Conservation (phyloP, 2,329 filamentous ascomycete species). For the Trichoderma atroviride region DNA sequence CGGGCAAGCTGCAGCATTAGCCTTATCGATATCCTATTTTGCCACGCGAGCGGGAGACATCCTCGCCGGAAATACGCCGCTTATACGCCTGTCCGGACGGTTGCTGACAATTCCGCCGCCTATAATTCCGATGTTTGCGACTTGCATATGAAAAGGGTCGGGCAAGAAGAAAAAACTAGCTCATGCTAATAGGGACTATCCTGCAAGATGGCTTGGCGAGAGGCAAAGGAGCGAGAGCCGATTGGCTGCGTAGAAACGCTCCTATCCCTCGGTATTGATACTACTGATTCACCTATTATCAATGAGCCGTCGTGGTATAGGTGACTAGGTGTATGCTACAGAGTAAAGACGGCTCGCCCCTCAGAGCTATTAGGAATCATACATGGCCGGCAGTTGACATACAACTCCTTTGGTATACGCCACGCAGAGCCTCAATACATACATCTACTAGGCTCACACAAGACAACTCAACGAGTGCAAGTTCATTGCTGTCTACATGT, state of each 20-base stretch:
- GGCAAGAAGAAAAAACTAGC: not conserved
- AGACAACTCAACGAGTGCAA: not conserved
- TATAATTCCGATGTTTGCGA: not conserved
- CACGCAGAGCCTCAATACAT: not conserved
- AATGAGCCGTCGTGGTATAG: not conserved
- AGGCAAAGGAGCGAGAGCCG: not conserved
- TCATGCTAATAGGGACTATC: not conserved
- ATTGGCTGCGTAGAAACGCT: not conserved
- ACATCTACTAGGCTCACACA: not conserved
- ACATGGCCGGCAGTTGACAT: not conserved
- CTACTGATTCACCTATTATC: not conserved
- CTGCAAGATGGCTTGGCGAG: not conserved
- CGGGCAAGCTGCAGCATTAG: not conserved
- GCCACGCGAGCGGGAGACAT: not conserved
- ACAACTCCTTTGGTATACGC: not conserved
- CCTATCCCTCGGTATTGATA: not conserved
- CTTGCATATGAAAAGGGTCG: not conserved
- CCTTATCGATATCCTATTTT: not conserved
- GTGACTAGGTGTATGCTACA: not conserved
- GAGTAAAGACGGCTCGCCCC: no score
- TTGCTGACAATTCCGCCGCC: slow-evolving; percentile 3
- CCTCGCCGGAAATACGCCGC: not conserved
- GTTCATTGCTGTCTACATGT: not conserved
- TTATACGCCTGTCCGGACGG: not conserved
- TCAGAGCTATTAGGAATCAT: not conserved